Evolutionary conservation across 306 rosid genomes (phyloP).

Genomic region (Cucumis melo): DNA sequence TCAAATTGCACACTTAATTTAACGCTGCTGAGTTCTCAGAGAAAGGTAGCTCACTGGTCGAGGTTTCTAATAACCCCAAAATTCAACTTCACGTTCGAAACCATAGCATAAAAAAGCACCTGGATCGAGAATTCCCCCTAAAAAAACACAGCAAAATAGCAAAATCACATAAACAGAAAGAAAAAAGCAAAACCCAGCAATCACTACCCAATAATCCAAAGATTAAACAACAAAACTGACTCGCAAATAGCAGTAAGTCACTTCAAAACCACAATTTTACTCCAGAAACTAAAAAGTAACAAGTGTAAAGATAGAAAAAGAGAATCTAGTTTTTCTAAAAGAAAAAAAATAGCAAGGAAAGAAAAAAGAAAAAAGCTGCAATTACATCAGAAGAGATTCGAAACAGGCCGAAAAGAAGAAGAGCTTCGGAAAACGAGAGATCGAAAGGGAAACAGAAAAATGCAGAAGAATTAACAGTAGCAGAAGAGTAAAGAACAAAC

Average conservation of each 20-base stretch:
- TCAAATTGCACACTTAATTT: constrained; percentile 3
- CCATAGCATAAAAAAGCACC: not conserved
- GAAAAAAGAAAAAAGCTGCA: constrained; percentile 8
- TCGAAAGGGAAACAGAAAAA: constrained; percentile 10
- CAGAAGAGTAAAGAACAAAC: constrained; percentile 6
- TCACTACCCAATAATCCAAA: not conserved
- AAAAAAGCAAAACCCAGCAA: not conserved
- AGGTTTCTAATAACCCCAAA: not conserved
- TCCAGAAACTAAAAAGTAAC: not conserved
- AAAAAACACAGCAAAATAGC: not conserved
- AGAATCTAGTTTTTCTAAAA: constrained; percentile 1
- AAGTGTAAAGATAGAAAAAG: constrained; percentile 6
- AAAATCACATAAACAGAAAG: not conserved
- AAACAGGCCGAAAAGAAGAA: constrained; percentile 15
- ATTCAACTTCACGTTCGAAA: not conserved
- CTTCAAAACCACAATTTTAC: not conserved
- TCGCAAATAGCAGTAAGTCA: not conserved
- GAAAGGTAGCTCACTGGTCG: not conserved
- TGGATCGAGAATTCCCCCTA: not conserved
- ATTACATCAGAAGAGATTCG: constrained; percentile 14
- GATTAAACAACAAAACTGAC: not conserved
- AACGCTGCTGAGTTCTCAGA: not conserved
- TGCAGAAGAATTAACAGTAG: constrained; percentile 7
- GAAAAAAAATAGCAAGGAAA: not conserved
- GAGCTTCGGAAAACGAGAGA: constrained; percentile 13